These are phyloP conservation scores for Polychaeton citri DNA, from an alignment of 2,329 filamentous ascomycete species.

Conservation along the genomic window DNA sequence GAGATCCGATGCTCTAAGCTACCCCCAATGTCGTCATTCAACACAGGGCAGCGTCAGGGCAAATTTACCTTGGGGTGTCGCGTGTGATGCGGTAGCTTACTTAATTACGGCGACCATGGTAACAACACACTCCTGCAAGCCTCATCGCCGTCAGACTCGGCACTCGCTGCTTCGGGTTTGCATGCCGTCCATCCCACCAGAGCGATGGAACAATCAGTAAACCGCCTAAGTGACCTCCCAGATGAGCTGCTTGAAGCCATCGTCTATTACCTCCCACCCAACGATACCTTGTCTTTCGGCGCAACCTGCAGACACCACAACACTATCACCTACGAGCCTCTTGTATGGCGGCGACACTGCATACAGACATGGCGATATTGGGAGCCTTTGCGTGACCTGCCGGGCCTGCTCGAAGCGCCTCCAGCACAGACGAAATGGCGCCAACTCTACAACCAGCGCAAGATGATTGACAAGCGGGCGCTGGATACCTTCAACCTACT, in stretches of 20 bases:
- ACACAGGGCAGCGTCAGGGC: no score
- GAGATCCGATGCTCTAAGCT: no score
- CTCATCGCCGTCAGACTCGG: no score
- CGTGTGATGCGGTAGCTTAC: no score
- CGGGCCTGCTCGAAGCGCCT: constrained; percentile 35
- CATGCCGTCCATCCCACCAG: no score
- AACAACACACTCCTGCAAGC: no score
- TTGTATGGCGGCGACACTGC: constrained; percentile 75
- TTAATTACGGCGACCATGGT: no score
- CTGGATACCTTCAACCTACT: constrained; percentile 47
- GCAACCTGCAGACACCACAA: constrained; percentile 50
- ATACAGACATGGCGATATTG: constrained; percentile 57
- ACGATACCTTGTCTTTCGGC: constrained; percentile 40
- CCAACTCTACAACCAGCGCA: constrained; percentile 26
- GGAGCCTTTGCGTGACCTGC: constrained; percentile 51
- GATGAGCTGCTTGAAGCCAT: constrained; percentile 79
- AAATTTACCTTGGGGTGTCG: no score
- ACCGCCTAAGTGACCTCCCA: constrained; percentile 37
- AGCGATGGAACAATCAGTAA: no score
- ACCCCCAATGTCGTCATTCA: no score
- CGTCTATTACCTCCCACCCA: constrained; percentile 47
- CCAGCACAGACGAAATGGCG: constrained; percentile 49
- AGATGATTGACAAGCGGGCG: constrained; percentile 21
- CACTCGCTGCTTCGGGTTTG: no score
- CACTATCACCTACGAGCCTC: constrained; percentile 52